Evolutionary conservation across 2,329 filamentous ascomycete species (phyloP).

Genomic region (Colletotrichum destructivum): DNA sequence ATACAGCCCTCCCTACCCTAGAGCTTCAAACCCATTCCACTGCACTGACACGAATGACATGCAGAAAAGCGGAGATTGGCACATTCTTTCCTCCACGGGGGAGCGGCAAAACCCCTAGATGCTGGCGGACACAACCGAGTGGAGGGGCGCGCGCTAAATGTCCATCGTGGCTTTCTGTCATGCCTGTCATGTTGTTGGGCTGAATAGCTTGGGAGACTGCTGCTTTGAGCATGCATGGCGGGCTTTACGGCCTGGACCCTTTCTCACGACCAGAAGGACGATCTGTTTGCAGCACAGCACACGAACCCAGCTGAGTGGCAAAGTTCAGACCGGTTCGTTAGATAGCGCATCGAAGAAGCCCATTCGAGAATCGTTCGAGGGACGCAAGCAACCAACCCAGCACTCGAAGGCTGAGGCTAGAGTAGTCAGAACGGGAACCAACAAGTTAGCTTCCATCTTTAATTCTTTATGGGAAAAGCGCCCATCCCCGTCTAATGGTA

Average conservation of each 20-base stretch:
- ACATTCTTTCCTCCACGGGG: neutral
- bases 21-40: neutral
- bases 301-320: no score
- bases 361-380: neutral
- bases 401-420: neutral
- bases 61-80: neutral
- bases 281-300: neutral
- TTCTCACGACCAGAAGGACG: no score
- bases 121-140: neutral
- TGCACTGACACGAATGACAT: neutral
- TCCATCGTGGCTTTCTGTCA: neutral
- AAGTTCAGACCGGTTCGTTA: neutral
- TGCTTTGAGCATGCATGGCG: slow-evolving; percentile 4
- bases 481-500: neutral
- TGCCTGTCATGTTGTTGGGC: neutral
- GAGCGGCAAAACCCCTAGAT: no score
- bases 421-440: neutral
- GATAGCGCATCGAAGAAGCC: neutral
- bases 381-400: slow-evolving; percentile 1
- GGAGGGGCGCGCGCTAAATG: neutral
- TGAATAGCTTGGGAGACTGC: neutral
- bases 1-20: neutral
- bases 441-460: neutral
- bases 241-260: neutral
- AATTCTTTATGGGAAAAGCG: neutral